Conservation (phyloP, 2,329 filamentous ascomycete species). For the Penicillium sp. region DNA sequence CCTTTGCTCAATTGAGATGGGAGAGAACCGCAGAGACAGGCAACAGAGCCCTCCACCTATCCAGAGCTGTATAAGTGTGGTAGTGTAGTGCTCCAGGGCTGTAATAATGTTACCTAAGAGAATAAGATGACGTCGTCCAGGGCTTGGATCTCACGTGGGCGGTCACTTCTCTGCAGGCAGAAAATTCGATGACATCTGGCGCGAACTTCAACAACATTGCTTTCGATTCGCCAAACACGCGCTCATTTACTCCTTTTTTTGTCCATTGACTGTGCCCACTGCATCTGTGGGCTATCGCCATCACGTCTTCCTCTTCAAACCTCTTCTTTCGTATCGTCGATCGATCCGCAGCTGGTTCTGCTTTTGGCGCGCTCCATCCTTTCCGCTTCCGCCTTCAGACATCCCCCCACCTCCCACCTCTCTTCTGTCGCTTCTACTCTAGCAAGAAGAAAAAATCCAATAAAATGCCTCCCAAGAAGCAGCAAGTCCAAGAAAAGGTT, state of each 20-base stretch:
- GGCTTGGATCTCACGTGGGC: slow-evolving; percentile 29
- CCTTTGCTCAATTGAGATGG: no score
- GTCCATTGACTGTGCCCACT: slow-evolving; percentile 19
- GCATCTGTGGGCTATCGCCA: slow-evolving; percentile 28
- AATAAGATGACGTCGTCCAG: slow-evolving; percentile 21
- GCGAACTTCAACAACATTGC: slow-evolving; percentile 6
- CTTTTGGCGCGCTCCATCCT: slow-evolving; percentile 40
- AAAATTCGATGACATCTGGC: slow-evolving; percentile 25
- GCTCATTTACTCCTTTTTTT: slow-evolving; percentile 12
- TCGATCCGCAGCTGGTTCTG: slow-evolving; percentile 68
- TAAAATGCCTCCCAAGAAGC: slow-evolving; percentile 97
- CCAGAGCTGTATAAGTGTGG: not conserved
- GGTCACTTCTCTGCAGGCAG: slow-evolving; percentile 23
- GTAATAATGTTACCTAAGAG: not conserved
- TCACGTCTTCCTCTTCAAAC: slow-evolving; percentile 32
- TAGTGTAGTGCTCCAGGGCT: no score
- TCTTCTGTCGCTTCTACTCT: slow-evolving; percentile 54
- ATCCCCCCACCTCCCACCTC: slow-evolving; percentile 30
- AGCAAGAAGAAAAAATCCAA: slow-evolving; percentile 61
- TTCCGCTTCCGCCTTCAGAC: slow-evolving; percentile 46
- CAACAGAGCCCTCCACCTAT: not conserved
- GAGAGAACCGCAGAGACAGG: not conserved
- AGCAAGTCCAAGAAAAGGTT: slow-evolving; percentile 89
- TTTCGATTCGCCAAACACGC: slow-evolving; percentile 6
- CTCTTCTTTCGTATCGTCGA: slow-evolving; percentile 57